Evolutionary conservation across 2,329 filamentous ascomycete species (phyloP).

Genomic region (Cadophora luteo-olivacea): DNA sequence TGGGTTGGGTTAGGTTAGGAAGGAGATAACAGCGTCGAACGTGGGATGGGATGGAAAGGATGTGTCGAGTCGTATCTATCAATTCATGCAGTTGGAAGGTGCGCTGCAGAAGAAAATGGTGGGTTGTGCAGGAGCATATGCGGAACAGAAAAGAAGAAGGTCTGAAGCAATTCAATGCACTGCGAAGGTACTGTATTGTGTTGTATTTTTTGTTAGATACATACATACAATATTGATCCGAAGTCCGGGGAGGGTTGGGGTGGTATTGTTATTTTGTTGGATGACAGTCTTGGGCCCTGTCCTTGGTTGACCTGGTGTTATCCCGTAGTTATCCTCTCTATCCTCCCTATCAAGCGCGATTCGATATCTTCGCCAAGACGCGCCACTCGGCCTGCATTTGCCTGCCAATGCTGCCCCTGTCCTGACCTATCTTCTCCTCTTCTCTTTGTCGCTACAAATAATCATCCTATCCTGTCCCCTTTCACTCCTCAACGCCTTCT

Average conservation of each 20-base stretch:
- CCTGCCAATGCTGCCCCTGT: constrained; percentile 1
- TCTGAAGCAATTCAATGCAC: not conserved
- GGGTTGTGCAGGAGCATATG: not conserved
- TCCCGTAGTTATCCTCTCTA: not conserved
- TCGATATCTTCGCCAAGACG: constrained; percentile 8
- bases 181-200: not conserved
- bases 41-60: constrained; percentile 6
- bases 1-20: not conserved
- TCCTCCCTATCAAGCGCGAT: not conserved
- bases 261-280: constrained; percentile 12
- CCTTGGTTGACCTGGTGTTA: constrained; percentile 12
- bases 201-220: not conserved
- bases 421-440: constrained; percentile 5
- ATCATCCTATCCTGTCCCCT: not conserved
- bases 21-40: constrained; percentile 13
- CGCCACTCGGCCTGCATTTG: constrained; percentile 15
- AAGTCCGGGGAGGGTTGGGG: constrained; percentile 1
- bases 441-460: not conserved
- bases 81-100: constrained; percentile 14
- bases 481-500: not conserved
- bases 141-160: not conserved
- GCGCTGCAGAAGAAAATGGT: not conserved
- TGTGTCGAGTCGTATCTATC: not conserved
- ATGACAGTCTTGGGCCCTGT: not conserved
- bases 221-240: not conserved